These are phyloP conservation scores for Pulveroboletus frians DNA, from an alignment of 768 basidiomycete species.

Conservation along the genomic window DNA sequence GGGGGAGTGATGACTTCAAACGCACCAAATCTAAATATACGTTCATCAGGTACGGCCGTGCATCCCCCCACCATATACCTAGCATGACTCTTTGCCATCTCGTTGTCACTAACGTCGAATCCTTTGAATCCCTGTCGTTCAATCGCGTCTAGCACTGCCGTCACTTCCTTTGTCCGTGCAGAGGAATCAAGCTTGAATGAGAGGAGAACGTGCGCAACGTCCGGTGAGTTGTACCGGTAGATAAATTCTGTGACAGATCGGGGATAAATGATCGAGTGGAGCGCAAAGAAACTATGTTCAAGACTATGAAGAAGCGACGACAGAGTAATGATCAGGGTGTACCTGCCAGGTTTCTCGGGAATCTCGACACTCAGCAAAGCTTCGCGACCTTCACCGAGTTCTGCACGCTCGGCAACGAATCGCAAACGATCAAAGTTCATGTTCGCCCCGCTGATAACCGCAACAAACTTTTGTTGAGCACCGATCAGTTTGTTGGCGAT, in stretches of 20 bases:
- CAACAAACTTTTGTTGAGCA: constrained; percentile 84
- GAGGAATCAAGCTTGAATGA: constrained; percentile 77
- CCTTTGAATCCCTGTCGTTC: constrained; percentile 70
- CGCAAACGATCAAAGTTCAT: constrained; percentile 98
- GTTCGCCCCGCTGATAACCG: constrained; percentile 91
- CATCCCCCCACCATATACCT: constrained; percentile 94
- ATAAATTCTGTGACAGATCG: constrained; percentile 93
- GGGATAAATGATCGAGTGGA: constrained; percentile 85
- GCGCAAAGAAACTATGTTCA: constrained; percentile 66
- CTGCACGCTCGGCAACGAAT: constrained; percentile 98
- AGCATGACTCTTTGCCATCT: constrained; percentile 91
- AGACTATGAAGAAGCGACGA: neutral
- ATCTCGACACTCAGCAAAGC: constrained; percentile 92
- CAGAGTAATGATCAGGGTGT: constrained; percentile 17
- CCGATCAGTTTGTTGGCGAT: constrained; percentile 74
- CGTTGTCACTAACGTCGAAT: constrained; percentile 88
- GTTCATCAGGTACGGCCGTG: constrained; percentile 71
- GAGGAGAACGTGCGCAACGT: constrained; percentile 79
- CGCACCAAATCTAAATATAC: constrained; percentile 90
- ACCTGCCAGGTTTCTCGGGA: constrained; percentile 91
- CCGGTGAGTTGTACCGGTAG: constrained; percentile 78
- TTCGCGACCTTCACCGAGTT: constrained; percentile 93
- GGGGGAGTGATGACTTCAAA: constrained; percentile 10
- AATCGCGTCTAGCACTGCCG: constrained; percentile 59
- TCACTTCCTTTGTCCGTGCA: constrained; percentile 54